Evolutionary conservation across 2,329 filamentous ascomycete genomes (phyloP), one percentile per base, ranked within the genome.

Genomic region (Arthrinium phaeospermum): DNA sequence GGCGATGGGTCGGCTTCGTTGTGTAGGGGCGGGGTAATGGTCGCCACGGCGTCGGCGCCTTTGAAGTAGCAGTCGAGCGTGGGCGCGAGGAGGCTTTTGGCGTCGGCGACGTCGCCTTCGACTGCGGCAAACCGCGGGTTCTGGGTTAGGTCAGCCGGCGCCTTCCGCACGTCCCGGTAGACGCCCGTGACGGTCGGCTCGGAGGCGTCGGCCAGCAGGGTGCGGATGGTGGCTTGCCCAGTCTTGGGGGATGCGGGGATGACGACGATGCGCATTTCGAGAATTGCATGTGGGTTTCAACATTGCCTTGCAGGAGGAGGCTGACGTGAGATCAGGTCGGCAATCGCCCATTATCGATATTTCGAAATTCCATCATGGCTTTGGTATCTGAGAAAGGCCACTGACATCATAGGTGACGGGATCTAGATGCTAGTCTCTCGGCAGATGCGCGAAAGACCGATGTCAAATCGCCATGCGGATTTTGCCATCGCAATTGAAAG

Each of bases 241-340:
- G 80, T 82, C 51, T 77, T 80, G 46, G 80, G 76, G 49, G 79
- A 79, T 0, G 81, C 82, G 0, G 82, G 81, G 19, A 77, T 76
- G 70, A 83, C 73, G n/a, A 76, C 75, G 76, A 80, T 34, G 14
- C 34, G 51, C 51, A 57, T 57, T 53, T 30, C 8, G 6, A 14
- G 16, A 19, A 46, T 6, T 37, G 47, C 12, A 24, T 24, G 24
- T 1, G n/a, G 14, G n/a, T 30, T 14, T 5, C 1, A 16, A 3
- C 13, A 30, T 53, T 47, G 19, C 22, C 19, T 7, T 47, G n/a
- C 46, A 22, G n/a, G 3, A 8, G 4, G 1, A 10, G 22, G 7
- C 7, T 10, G 8, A 24, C 8, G 4, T 10, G n/a, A 1, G 3
- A 57, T 16, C 14, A 34, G 3, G 27, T 30, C 3, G 27, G 27